Evolutionary conservation across 2,329 filamentous ascomycete genomes (phyloP).

Genomic region (Uncinocarpus reesii): DNA sequence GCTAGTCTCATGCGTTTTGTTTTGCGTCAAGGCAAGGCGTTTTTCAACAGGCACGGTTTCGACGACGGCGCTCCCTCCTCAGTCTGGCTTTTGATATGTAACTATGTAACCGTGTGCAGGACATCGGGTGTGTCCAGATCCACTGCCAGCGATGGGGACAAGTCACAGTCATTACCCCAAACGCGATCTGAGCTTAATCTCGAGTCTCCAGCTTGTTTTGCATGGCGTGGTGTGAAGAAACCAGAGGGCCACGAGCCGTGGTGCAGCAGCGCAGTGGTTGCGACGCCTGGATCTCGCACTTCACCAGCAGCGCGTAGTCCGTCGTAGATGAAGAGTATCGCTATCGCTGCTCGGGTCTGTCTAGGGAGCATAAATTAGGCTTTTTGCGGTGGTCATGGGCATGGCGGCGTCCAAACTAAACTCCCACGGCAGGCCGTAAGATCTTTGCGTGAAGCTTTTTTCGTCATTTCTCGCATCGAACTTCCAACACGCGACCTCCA

Average conservation of each 20-base stretch:
- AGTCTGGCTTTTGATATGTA: too few relatives aligned
- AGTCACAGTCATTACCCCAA: neutral
- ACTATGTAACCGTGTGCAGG: too few relatives aligned
- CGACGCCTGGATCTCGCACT: too few relatives aligned
- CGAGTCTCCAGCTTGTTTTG: neutral
- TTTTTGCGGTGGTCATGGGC: conserved; percentile 10
- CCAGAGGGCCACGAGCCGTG: too few relatives aligned
- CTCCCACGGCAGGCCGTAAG: conserved; percentile 6
- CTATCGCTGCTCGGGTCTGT: too few relatives aligned
- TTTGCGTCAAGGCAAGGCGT: neutral
- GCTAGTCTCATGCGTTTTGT: neutral
- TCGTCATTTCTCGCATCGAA: conserved; percentile 18
- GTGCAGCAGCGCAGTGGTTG: too few relatives aligned
- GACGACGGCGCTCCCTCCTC: too few relatives aligned
- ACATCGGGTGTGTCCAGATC: neutral
- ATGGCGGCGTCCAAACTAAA: too few relatives aligned
- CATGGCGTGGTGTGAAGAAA: neutral
- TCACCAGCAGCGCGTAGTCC: too few relatives aligned
- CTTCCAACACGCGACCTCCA: conserved; percentile 14
- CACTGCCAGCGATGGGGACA: neutral
- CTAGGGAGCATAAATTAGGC: neutral
- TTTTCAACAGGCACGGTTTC: too few relatives aligned
- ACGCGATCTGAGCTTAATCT: neutral
- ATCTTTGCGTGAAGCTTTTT: conserved; percentile 19
- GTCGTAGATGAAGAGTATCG: too few relatives aligned